Evolutionary conservation across 208 protist species (phyloP).

Genomic region (Angomonas ambiguus): DNA sequence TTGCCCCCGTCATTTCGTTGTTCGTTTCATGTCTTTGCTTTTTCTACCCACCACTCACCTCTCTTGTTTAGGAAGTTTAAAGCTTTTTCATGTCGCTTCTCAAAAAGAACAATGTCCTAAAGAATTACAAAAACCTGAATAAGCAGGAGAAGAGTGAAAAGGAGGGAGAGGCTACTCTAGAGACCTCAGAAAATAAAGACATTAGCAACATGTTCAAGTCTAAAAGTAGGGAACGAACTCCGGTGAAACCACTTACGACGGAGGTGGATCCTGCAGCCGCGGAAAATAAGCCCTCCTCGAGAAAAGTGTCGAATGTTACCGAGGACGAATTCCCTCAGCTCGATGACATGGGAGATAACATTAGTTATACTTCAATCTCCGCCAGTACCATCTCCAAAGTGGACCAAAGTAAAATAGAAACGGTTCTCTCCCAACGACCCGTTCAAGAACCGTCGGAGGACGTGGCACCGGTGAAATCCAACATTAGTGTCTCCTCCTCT

Average conservation of each 20-base stretch:
- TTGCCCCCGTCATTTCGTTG: no score
- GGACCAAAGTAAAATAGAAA: not conserved
- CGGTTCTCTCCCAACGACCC: not conserved
- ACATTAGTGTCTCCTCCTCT: constrained; percentile 7
- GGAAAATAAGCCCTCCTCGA: not conserved
- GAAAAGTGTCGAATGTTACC: not conserved
- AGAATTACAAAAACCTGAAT: constrained; percentile 25
- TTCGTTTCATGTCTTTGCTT: not conserved
- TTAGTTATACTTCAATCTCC: constrained; percentile 1
- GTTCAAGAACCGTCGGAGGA: not conserved
- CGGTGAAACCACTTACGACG: not conserved
- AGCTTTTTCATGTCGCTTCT: constrained; percentile 33
- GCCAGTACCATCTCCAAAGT: constrained; percentile 1
- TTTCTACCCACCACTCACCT: not conserved
- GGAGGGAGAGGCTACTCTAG: not conserved
- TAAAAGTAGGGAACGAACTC: not conserved
- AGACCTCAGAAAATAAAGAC: not conserved
- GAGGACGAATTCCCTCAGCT: constrained; percentile 23
- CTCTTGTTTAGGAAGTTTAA: not conserved
- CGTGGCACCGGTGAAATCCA: not conserved
- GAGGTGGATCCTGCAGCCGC: not conserved
- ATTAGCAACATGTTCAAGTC: constrained; percentile 5
- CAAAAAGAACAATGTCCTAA: constrained; percentile 37
- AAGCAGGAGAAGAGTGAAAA: not conserved
- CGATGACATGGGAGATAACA: not conserved